Evolutionary conservation across 1,284 basidiomycete genomes (phyloP), one percentile per base, ranked within the genome.

Genomic region (Ganoderma leucocontextum): DNA sequence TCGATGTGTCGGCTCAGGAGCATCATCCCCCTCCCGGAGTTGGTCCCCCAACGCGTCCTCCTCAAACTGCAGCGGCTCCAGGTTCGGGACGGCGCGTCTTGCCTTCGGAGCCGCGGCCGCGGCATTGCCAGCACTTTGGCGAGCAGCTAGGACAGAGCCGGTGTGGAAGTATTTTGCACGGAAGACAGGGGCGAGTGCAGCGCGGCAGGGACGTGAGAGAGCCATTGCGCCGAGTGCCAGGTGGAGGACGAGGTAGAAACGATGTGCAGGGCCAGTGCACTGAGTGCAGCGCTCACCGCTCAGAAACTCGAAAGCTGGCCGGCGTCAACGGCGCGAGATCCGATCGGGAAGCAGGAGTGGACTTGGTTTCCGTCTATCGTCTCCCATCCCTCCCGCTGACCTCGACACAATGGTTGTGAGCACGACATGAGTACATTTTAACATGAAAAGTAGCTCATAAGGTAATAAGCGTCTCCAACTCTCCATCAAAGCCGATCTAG

Each of bases 401-500:
- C 39, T 38, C 38, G 29, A 42, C 52, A 66, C 55, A 33, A 79
- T 82, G 80, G 78, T 81, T 62, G 80, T 81, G 60, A 78, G 78
- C 76, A 22, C 38, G 35, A 42, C 57, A 41, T 59, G 15, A 17
- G 25, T 35, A 38, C 19, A 19, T 8, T 15, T 15, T 57, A 39
- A 36, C n/a, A 47, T 65, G 25, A 13, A 55, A 22, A 25, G 39
- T 57, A 66, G 42, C 47, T 65, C 17, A 60, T 38, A 19, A 22
- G 25, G 29, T 25, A 19, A 1, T 12, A 19, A 89, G 87, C 82
- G 83, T 64, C 83, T 94, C 9, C 81, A 84, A 70, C 83, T 94
- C 22, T 91, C 89, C 53, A 92, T 93, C 77, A 89, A 90, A 80
- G 93, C 92, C 35, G 91, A 92, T 6, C 84, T 95, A 57, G 91